Evolutionary conservation across 352 stramenopile species (phyloP), one percentile per base, ranked within the genome.

Genomic region (Phytophthora pini): DNA sequence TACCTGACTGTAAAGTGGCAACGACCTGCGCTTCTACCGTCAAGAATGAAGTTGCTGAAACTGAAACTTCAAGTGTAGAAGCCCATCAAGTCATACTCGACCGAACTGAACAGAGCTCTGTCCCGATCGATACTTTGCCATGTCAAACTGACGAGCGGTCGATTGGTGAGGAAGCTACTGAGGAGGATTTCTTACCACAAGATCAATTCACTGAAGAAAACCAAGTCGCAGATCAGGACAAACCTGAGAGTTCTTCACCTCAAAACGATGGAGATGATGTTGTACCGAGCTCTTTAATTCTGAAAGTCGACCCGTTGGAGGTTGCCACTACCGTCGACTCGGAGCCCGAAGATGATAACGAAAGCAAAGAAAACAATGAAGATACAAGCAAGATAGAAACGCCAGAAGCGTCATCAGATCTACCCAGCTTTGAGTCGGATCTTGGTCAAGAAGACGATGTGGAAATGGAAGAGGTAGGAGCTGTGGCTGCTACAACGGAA

Each of bases 301-400:
- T 36, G 36, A 34, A 50, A 1, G n/a, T 39, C 22, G 31, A 55
- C 1, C 4, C 38, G 17, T 29, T 26, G n/a, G 43, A 58, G 10
- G 10, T 41, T 59, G 15, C 15, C 11, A 17, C 22, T n/a, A 4
- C 20, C 13, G 9, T 17, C 24, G 10, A 64, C 24, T n/a, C 24
- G 27, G 54, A 46, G 13, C 47, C 55, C 38, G 32, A 50, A 47
- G 46, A 49, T 13, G 39, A 58, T 41, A 48, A 6, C 15, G 31
- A 39, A 46, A 39, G 29, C 3, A 11, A 17, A 34, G 50, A 54
- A 8, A 46, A 53, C 38, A 64, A 53, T 29, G 7, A 44, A 26
- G 13, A 22, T 5, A 5, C 17, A 41, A 6, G n/a, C n/a, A 53
- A 56, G 0, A 20, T 22, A 22, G 44, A 53, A 39, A 22, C 15